Conservation (phyloP, 805 yeast genomes). For the Candida sithepensis region DNA sequence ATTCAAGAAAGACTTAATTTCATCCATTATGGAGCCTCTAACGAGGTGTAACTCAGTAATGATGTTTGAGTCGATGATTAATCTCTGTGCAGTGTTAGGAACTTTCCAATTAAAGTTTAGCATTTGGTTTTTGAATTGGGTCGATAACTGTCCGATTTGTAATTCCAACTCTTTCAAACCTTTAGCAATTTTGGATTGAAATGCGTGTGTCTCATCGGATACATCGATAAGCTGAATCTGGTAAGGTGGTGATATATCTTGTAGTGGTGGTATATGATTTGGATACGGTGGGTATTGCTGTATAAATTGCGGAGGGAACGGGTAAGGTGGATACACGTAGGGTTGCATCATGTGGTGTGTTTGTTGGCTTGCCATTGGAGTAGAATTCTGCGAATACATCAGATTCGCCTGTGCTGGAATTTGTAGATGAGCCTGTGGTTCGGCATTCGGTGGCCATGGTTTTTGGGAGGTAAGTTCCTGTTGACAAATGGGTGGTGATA, state of each 20-base stretch:
- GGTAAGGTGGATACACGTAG: neutral
- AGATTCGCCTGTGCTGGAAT: neutral
- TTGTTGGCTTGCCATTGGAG: neutral
- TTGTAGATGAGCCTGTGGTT: neutral
- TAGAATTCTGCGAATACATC: neutral
- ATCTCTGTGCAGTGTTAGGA: neutral
- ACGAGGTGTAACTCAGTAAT: neutral
- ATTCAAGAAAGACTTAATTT: neutral
- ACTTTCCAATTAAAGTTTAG: conserved; percentile 1
- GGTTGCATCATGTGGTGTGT: neutral
- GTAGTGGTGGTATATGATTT: neutral
- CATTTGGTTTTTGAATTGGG: conserved; percentile 3
- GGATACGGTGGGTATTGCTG: neutral
- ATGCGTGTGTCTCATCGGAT: neutral
- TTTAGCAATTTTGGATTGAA: neutral
- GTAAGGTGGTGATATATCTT: neutral
- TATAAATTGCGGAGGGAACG: neutral
- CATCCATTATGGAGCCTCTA: neutral
- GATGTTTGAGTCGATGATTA: neutral
- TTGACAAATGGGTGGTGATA: too few species aligned
- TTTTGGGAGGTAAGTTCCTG: too few species aligned
- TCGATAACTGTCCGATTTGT: neutral
- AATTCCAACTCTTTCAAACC: neutral
- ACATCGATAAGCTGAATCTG: conserved; percentile 1
- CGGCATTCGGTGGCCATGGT: too few species aligned